Percentiles rank a stretch among this genome's conserved stretches.
Conservation (phyloP, 352 stramenopile genomes). For the Elongisporangium prolatum region DNA sequence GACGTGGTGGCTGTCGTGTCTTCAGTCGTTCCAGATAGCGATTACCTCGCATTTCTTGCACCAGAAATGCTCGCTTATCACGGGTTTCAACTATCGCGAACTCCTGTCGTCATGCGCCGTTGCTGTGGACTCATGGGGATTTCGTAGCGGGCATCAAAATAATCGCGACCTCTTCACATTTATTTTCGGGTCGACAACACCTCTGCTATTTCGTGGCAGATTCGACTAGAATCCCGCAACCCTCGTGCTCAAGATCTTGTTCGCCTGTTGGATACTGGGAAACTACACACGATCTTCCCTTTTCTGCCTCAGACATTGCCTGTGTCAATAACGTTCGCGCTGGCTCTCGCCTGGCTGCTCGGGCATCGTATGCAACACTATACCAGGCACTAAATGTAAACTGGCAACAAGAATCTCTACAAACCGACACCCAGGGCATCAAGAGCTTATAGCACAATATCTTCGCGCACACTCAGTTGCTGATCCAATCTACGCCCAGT, state of each 20-base stretch:
- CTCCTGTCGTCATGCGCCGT: not conserved
- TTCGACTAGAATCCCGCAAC: not conserved
- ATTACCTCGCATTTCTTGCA: not conserved
- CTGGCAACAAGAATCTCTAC: not conserved
- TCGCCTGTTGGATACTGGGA: not conserved
- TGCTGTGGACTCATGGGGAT: slow-evolving; percentile 1
- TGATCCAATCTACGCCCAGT: not conserved
- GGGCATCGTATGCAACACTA: not conserved
- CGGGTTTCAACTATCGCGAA: slow-evolving; percentile 8
- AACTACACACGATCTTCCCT: not conserved
- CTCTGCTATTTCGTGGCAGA: slow-evolving; percentile 3
- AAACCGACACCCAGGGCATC: not conserved
- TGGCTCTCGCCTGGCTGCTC: not conserved
- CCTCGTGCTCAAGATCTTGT: not conserved
- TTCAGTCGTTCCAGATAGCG: too few species aligned
- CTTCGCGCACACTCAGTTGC: not conserved
- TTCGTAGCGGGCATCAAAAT: not conserved
- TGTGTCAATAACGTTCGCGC: not conserved
- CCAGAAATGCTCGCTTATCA: not conserved
- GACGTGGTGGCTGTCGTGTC: too few species aligned
- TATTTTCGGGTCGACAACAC: slow-evolving; percentile 5
- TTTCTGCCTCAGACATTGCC: not conserved
- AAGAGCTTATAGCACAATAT: not conserved
- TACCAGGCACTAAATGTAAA: not conserved
- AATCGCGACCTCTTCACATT: not conserved